Percentiles rank a stretch among this genome's conserved stretches.
phyloP scores from a whole-genome alignment of 768 basidiomycete genomes.

The Amyloporia xantha region DNA sequence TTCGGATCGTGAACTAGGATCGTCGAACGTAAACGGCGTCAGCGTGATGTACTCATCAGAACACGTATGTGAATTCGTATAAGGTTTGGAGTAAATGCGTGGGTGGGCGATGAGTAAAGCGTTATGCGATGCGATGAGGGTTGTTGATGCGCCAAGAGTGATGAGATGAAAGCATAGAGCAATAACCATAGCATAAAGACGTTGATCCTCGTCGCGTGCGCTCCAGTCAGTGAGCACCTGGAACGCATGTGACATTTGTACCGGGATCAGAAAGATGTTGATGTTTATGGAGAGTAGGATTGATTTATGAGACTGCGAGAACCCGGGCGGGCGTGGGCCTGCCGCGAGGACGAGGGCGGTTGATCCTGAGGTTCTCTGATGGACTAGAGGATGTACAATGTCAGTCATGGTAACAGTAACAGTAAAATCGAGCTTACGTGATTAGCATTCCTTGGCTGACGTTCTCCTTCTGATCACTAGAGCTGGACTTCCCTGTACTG shows the following conservation, averaged over 20 bases:
- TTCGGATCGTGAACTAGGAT: constrained; percentile 3
- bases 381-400: constrained; percentile 22
- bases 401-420: background rate
- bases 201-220: constrained; percentile 3
- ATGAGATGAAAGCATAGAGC: constrained; percentile 20
- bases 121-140: background rate
- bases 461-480: constrained; percentile 39
- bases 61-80: constrained; percentile 3
- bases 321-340: constrained; percentile 31
- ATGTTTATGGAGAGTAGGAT: too few species aligned
- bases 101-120: background rate
- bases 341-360: constrained; percentile 40
- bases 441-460: constrained; percentile 34
- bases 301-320: constrained; percentile 22
- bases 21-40: constrained; percentile 6
- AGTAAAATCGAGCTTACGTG: constrained; percentile 41
- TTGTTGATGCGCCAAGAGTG: background rate
- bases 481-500: constrained; percentile 39
- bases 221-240: background rate
- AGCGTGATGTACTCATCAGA: constrained; percentile 7
- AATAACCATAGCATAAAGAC: constrained; percentile 28
- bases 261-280: constrained; percentile 2
- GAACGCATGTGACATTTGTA: background rate
- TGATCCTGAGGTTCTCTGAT: constrained; percentile 35
- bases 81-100: constrained; percentile 3